Evolutionary conservation across 192 early-diverging fungal species (phyloP), one percentile per base, ranked within the genome.

Genomic region (Oehlia diaphana): DNA sequence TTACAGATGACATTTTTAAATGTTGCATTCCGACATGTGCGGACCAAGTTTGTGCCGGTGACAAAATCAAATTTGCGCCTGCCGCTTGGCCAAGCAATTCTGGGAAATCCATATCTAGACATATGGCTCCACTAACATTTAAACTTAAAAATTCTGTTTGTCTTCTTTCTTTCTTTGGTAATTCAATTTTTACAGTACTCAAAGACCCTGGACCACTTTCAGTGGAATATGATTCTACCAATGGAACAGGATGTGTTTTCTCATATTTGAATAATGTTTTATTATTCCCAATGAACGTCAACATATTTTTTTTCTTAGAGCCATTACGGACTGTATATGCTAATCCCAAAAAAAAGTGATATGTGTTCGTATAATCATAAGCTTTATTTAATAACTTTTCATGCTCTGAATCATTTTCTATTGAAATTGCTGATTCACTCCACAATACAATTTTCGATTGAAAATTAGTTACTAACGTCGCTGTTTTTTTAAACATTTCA

Each of bases 21-120:
- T 79, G 77, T 12, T 79, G 64, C 2, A 79, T 6, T 10, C 77
- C 77, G 8, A 79, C 37, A 1, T 12, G 21, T 0, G 68, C 12
- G 0, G 67, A 69, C 68, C 67, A 79, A 5, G 77, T 79, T 72
- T 79, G 77, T 33, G 77, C 67, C 1, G 77, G 77, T 2, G 67
- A 71, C 1, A 79, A 19, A 13, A 79, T 14, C 2, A 79, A 37
- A 26, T 79, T 42, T 2, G 77, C 77, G 1, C 21, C 19, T 19
- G 67, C 47, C 6, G 84, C 84, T 76, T 85, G 83, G 0, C 80
- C 77, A 31, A 88, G 81, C 63, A 87, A 77, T 28, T 83, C 79
- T 2, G 82, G 83, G 16, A 88, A 88, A 62, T 88, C 85, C 74
- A 84, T 66, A 44, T 88, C 87, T 35, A 88, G 83, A 28, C 87